Base-by-base conservation (phyloP, 2,329 filamentous ascomycete genomes). In the Allantophomopsis lycopodina region DNA sequence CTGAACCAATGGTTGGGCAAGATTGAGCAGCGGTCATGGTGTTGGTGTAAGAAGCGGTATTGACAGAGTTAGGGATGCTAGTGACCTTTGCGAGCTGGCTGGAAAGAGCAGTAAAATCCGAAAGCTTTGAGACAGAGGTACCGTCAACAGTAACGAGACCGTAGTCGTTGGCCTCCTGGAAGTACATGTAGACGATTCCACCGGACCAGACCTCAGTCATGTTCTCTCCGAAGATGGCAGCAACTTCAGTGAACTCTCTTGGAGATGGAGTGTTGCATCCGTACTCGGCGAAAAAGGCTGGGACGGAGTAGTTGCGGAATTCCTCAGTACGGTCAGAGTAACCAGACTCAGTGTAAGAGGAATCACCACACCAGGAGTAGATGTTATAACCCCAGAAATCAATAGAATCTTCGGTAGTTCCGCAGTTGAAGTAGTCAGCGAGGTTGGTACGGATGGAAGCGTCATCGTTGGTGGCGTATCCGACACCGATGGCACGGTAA, bases 341-440 rank as follows among this genome's bases (percentile, higher is more conserved):
- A 40, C 86, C 85, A 3, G 91, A 95, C 43, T 69, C 57, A 30
- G 68, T 56, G 66, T 82, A 91, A 53, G 68, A 76, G 55, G 84
- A 94, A 51, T 88, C 61, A 50, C 89, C 91, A 60, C 91, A 98
- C 91, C 91, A 98, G 39, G 88, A 94, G 73, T 98, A 98, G 66
- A 96, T 94, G 72, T 98, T 98, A 80, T 96, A 96, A 43, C 91
- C 91, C 84, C 88, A 98, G 71, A 93, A 96, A 64, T 98, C 91
- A 49, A 96, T 94, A 44, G 82, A 61, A 55, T 64, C 62, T 7
- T 68, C 64, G 28, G 68, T 57, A 44, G 75, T 61, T 44, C 88
- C 84, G 58, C 91, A 98, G 71, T 94, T 88, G 68, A 98, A 95
- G 73, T 94, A 98, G 58, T 86, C 67, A 50, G 86, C 84, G 55